phyloP scores from a whole-genome alignment of 1,284 basidiomycete genomes.

The Schizopora paradoxa region DNA sequence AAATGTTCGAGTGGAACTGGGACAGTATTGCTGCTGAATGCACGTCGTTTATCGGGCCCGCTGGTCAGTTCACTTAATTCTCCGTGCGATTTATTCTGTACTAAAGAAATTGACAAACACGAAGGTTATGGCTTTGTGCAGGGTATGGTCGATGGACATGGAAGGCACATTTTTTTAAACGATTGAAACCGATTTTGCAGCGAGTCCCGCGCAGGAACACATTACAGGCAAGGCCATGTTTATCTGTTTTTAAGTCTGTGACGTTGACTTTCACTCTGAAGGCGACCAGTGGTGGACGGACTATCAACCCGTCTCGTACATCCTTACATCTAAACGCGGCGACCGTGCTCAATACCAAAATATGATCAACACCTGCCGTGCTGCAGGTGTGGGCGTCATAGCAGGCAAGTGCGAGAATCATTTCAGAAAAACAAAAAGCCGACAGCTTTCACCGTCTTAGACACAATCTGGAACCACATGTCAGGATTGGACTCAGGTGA shows the following conservation, averaged over 20 bases:
- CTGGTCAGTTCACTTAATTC: conserved; percentile 26
- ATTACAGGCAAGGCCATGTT: conserved; percentile 20
- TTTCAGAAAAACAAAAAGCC: background rate
- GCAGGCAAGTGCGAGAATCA: conserved; percentile 36
- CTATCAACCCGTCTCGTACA: conserved; percentile 65
- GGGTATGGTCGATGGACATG: too few relatives aligned
- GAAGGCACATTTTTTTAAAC: background rate
- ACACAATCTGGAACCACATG: conserved; percentile 67
- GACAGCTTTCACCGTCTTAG: conserved; percentile 28
- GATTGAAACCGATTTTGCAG: conserved; percentile 13
- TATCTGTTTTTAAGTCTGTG: background rate
- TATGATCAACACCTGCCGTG: conserved; percentile 55
- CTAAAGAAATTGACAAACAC: background rate
- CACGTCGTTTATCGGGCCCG: conserved; percentile 58
- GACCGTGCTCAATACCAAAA: conserved; percentile 45
- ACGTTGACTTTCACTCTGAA: background rate
- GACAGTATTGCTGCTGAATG: conserved; percentile 59
- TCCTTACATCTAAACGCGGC: conserved; percentile 53
- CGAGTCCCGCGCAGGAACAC: conserved; percentile 30
- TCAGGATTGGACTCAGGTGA: conserved; percentile 33
- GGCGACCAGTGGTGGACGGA: conserved; percentile 61
- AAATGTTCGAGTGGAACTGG: conserved; percentile 40
- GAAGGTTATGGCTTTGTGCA: conserved; percentile 60
- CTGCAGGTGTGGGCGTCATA: conserved; percentile 56
- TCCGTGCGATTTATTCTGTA: conserved; percentile 2